A percentile compares a stretch with the other conserved stretches of the same genome.
phyloP scores from a whole-genome alignment of 192 early-diverging fungal species.

The Powellomyces hirtus region DNA sequence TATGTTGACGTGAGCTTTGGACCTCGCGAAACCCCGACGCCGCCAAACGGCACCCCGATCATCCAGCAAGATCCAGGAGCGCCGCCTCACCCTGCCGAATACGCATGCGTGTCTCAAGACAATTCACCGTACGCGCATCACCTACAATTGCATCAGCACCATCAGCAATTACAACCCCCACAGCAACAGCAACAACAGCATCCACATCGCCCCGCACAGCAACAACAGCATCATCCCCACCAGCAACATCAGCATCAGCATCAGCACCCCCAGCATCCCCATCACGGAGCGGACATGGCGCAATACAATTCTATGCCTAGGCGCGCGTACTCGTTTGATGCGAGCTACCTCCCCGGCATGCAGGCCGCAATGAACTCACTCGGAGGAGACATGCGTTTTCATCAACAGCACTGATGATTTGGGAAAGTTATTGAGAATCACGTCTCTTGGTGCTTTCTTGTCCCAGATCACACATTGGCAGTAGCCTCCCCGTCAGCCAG shows the following conservation, averaged over 20 bases:
- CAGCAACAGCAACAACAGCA: constrained; percentile 7
- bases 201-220: not conserved
- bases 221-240: not conserved
- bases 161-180: no score
- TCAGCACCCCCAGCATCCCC: not conserved
- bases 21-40: not conserved
- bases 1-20: not conserved
- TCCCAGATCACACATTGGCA: no score
- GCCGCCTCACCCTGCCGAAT: not conserved
- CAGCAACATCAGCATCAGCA: not conserved
- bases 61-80: not conserved
- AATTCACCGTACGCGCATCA: not conserved
- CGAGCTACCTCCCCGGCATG: constrained; percentile 16
- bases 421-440: no score
- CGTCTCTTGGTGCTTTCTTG: not conserved
- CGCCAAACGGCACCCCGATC: not conserved
- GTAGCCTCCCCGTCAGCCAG: no score
- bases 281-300: not conserved
- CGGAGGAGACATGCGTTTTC: not conserved
- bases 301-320: not conserved
- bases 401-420: not conserved
- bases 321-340: constrained; percentile 21
- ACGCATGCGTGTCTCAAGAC: not conserved
- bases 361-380: not conserved
- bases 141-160: not conserved